Evolutionary conservation across 148 eudicot genomes (phyloP), one percentile per base, ranked within the genome.

Genomic region (Hydrangea macrophylla): DNA sequence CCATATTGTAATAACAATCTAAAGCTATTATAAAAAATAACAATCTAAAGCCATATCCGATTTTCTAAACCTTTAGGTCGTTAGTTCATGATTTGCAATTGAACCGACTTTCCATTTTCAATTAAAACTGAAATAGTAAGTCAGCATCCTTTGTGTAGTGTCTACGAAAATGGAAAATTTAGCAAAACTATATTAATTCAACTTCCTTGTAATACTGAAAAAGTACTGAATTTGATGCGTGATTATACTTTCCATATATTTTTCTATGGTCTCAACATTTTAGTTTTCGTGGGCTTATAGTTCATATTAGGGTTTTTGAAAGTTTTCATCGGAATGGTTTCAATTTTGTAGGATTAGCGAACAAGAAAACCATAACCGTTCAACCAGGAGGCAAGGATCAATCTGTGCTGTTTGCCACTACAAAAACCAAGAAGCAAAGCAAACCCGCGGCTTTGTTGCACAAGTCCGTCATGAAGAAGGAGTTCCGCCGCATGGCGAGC

Each of bases 391-490:
- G 97, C 50, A 92, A 90, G 64, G 98, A 90, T 55, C 81, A 79
- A 33, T 60, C 79, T 30, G 83, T 94, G 67, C 55, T 94, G 59
- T 82, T 94, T 25, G 85, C 96, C 2, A 94, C 99, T 9, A 68
- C 97, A 13, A 94, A 85, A 82, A 94, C 93, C 11, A 88, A 89
- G 82, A 88, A 88, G 64, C 99, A 94, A 79, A 81, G 68, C 76
- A 90, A 87, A 71, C 99, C 99, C 2, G 64, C 92, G 3, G 73
- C 78, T 64, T 45, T 84, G 32, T 80, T 79, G 15, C 84, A 94
- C 96, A 90, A 88, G 73, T 86, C 93, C 51, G 67, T 84, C 55
- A 82, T 94, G 99, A 90, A 88, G 82, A 90, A 90, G 73, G 99
- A 94, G 20, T 86, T 94, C 74, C 58, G 73, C 67, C 83, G 89